phyloP scores from a whole-genome alignment of 2,329 filamentous ascomycete species.

The Nothophoma quercina region DNA sequence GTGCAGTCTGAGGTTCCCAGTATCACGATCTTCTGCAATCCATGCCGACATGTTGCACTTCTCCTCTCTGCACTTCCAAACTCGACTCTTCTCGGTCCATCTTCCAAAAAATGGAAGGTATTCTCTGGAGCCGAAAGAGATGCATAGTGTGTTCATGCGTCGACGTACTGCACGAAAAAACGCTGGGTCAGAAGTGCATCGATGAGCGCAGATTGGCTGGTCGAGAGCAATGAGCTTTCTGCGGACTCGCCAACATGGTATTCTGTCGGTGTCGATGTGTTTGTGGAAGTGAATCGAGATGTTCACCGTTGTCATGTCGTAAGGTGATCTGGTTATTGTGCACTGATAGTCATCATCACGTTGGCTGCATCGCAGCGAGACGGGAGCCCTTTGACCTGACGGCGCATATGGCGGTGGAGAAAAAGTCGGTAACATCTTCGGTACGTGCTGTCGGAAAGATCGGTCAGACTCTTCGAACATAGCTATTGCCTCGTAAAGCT shows the following conservation, averaged over 20 bases:
- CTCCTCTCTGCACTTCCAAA: constrained; percentile 6
- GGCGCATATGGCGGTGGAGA: constrained; percentile 9
- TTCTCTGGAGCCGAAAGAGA: constrained; percentile 10
- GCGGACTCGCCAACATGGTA: constrained; percentile 12
- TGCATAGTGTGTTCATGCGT: constrained; percentile 9
- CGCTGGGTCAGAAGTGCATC: constrained; percentile 10
- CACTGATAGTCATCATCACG: constrained; percentile 12
- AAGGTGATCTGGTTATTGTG: background rate
- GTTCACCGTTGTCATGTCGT: constrained; percentile 2
- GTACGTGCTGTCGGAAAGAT: background rate
- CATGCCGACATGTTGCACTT: constrained; percentile 12
- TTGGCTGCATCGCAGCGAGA: background rate
- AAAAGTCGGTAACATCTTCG: background rate
- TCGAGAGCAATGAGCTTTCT: constrained; percentile 15
- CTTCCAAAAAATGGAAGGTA: constrained; percentile 13
- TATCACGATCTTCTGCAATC: constrained; percentile 10
- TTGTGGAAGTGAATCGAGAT: constrained; percentile 10
- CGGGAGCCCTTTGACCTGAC: background rate
- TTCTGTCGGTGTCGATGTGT: constrained; percentile 9
- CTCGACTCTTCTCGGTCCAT: constrained; percentile 3
- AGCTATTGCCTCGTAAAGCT: background rate
- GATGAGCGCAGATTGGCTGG: constrained; percentile 14
- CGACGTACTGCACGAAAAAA: constrained; percentile 13
- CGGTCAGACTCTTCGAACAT: constrained; percentile 9
- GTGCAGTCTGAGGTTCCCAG: constrained; percentile 8